Percentiles rank a stretch among this genome's conserved stretches.
phyloP scores from a whole-genome alignment of 768 basidiomycete genomes.

The Russula compacta region DNA sequence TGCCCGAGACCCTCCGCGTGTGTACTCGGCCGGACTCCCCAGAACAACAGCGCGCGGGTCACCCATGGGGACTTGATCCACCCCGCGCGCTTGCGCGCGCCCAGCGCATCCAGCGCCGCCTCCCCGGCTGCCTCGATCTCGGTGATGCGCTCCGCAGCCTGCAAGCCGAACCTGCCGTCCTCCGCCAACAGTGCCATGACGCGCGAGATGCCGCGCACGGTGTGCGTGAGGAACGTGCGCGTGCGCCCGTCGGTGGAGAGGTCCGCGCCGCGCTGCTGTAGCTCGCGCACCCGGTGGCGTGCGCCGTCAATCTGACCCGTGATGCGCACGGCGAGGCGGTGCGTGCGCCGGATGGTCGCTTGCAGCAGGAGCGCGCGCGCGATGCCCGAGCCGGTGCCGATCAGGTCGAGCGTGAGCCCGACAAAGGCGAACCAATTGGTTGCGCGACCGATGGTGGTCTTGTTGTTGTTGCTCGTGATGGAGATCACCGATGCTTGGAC shows the following conservation, averaged over 20 bases:
- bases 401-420: constrained; percentile 19
- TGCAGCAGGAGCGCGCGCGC: constrained; percentile 12
- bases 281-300: constrained; percentile 4
- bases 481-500: constrained; percentile 15
- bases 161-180: constrained; percentile 2
- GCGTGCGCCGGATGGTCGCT: constrained; percentile 2
- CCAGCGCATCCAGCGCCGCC: background rate
- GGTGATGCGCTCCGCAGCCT: background rate
- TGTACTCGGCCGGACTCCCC: background rate
- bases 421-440: constrained; percentile 18
- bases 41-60: background rate
- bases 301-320: constrained; percentile 8
- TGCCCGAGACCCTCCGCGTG: constrained; percentile 7
- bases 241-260: background rate
- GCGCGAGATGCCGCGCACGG: constrained; percentile 1
- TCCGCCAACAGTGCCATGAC: constrained; percentile 2
- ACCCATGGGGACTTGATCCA: too few species aligned
- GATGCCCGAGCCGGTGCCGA: constrained; percentile 15
- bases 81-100: too few species aligned
- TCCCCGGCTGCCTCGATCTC: constrained; percentile 1
- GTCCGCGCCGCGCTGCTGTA: background rate
- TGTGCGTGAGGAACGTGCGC: background rate
- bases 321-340: constrained; percentile 4
- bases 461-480: background rate
- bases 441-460: background rate